phyloP scores from a whole-genome alignment of 2,329 filamentous ascomycete species.

The Fusarium liriodendri region DNA sequence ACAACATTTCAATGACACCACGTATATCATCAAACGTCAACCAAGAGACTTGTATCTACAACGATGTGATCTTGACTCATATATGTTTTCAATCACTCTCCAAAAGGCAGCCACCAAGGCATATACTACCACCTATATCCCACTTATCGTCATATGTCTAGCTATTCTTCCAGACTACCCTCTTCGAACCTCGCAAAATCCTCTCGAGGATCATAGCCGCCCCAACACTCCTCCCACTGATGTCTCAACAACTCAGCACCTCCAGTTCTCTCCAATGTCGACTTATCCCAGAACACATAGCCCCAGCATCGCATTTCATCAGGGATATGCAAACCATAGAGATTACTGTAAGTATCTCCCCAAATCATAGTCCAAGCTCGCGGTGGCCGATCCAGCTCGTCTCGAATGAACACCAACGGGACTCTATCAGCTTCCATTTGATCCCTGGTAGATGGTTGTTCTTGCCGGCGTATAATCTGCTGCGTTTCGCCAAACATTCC shows the following conservation, averaged over 20 bases:
- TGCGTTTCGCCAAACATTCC: neutral
- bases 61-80: too few species aligned
- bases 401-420: neutral
- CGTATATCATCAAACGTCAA: neutral
- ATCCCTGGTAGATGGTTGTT: slow-evolving; percentile 1
- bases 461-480: neutral
- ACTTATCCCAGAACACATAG: neutral
- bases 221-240: neutral
- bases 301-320: neutral
- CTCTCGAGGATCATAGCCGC: neutral
- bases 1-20: neutral
- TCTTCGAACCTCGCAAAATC: neutral
- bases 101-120: neutral
- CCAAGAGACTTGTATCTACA: neutral
- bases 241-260: neutral
- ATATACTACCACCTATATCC: neutral
- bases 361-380: neutral
- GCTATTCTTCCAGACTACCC: neutral
- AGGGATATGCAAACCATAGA: neutral
- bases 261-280: neutral
- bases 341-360: neutral
- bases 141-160: neutral
- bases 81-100: neutral
- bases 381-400: neutral
- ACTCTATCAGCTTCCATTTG: neutral